These are phyloP conservation scores for Xylariaceae sp. DNA, from an alignment of 2,329 filamentous ascomycete genomes.

Conservation along the genomic window DNA sequence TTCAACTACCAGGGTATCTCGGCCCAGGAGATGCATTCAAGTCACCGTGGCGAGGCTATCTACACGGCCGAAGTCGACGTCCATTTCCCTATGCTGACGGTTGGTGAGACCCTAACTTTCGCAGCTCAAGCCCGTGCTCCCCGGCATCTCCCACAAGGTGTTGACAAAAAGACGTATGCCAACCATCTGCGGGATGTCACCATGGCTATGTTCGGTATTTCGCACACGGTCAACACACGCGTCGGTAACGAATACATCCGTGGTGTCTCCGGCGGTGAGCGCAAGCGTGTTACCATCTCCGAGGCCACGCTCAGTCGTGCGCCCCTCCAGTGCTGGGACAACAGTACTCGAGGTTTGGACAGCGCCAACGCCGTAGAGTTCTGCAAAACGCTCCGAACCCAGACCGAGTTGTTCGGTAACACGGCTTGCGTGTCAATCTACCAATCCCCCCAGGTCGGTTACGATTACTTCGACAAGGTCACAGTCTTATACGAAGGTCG, in stretches of 20 bases:
- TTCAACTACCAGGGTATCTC: conserved; percentile 79
- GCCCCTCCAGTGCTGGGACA: conserved; percentile 65
- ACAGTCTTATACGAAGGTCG: conserved; percentile 56
- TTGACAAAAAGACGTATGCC: conserved; percentile 52
- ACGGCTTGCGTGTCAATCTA: conserved; percentile 71
- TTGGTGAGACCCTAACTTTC: conserved; percentile 75
- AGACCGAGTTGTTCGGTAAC: conserved; percentile 62
- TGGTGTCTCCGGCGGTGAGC: conserved; percentile 70
- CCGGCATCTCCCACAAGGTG: conserved; percentile 55
- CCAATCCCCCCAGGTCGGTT: conserved; percentile 61
- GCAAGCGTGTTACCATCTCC: conserved; percentile 62
- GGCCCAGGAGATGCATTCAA: conserved; percentile 69
- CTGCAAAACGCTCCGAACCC: conserved; percentile 60
- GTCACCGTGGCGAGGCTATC: conserved; percentile 79
- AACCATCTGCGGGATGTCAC: conserved; percentile 65
- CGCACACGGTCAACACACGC: conserved; percentile 66
- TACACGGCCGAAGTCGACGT: conserved; percentile 83
- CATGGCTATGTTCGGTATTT: conserved; percentile 72
- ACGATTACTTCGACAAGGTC: conserved; percentile 61
- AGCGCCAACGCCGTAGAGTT: conserved; percentile 74
- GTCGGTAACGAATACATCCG: conserved; percentile 73
- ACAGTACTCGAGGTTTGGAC: conserved; percentile 70
- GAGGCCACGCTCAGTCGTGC: conserved; percentile 57
- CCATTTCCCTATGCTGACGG: conserved; percentile 72
- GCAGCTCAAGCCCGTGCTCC: conserved; percentile 68